phyloP scores from a whole-genome alignment of 495 filamentous ascomycete species.

The Pyronema omphalodes region DNA sequence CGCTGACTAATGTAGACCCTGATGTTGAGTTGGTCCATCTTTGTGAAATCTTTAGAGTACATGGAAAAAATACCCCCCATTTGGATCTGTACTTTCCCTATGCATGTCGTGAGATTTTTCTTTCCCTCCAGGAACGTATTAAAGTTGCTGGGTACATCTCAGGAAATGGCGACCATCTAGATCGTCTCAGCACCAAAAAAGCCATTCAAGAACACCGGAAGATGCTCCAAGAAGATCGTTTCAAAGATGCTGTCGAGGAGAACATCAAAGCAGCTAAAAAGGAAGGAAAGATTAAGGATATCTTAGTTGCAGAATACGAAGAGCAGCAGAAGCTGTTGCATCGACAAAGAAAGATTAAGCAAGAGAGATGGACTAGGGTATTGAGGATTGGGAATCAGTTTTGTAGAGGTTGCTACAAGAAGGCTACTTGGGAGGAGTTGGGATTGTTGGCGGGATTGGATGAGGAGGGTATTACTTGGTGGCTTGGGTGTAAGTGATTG shows the following conservation, averaged over 20 bases:
- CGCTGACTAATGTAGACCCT: conserved; percentile 1
- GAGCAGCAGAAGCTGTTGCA: conserved; percentile 13
- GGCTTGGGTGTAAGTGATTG: neutral
- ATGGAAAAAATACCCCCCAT: conserved; percentile 19
- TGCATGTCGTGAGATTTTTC: conserved; percentile 22
- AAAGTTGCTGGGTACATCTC: conserved; percentile 8
- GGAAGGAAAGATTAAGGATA: conserved; percentile 5
- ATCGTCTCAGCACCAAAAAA: neutral
- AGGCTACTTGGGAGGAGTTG: neutral
- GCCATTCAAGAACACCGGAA: conserved; percentile 5
- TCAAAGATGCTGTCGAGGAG: neutral
- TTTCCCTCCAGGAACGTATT: conserved; percentile 5
- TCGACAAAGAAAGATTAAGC: neutral
- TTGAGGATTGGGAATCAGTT: neutral
- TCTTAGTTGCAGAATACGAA: conserved; percentile 16
- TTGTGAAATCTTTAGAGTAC: conserved; percentile 20
- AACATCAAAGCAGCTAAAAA: neutral
- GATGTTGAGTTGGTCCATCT: conserved; percentile 12
- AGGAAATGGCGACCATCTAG: neutral
- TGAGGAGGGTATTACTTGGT: neutral
- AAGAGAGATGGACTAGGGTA: neutral
- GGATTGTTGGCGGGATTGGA: neutral
- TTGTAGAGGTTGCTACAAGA: neutral
- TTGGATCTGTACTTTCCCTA: conserved; percentile 18
- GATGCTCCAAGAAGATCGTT: conserved; percentile 7